Evolutionary conservation across 1,139 yeast species (phyloP), one percentile per base, ranked within the genome.

Genomic region (Pichia sp.): DNA sequence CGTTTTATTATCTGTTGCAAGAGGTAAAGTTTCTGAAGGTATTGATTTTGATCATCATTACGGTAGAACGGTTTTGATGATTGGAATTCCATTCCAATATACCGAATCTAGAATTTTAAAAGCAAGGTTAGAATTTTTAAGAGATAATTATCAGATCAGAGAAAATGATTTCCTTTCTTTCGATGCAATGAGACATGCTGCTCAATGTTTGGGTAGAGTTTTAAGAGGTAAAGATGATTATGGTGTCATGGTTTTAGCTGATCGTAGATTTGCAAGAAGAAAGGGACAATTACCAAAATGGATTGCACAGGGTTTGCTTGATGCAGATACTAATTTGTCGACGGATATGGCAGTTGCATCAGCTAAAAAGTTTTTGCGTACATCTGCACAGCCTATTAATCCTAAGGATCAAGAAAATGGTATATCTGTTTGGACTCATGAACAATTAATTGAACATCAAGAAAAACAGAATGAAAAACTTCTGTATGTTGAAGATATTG

Each of bases 151-250:
- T 65, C 95, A 89, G 62, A 93, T 93, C 51, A 77, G 89, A 58
- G 99, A 93, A 64, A 91, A 89, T 65, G 99, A 95, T 63, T 93
- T 93, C 65, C 70, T 93, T 45, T 90, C 98, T 27, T 93, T 93
- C 76, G 99, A 93, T 70, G 99, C 99, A 34, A 95, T 93, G 99
- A 81, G 99, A 66, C 99, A 93, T 73, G 99, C 99, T 3, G 99
- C 99, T 0, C 99, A 93, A 70, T 93, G 99, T 71, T 71, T 93
- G 63, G 99, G 99, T 16, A 81, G 99, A 66, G 99, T 93, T 51
- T 73, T 93, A 60, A 81, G 99, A 72, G 99, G 99, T 58, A 93
- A 93, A 66, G 97, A 93, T 66, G 99, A 93, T 71, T 93, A 95
- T 67, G 99, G 99, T 56, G 87, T 95, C 62, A 93, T 93, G 99